These are phyloP conservation scores for Mortierella sp. DNA, from an alignment of 371 early-diverging fungal species.

Conservation along the genomic window DNA sequence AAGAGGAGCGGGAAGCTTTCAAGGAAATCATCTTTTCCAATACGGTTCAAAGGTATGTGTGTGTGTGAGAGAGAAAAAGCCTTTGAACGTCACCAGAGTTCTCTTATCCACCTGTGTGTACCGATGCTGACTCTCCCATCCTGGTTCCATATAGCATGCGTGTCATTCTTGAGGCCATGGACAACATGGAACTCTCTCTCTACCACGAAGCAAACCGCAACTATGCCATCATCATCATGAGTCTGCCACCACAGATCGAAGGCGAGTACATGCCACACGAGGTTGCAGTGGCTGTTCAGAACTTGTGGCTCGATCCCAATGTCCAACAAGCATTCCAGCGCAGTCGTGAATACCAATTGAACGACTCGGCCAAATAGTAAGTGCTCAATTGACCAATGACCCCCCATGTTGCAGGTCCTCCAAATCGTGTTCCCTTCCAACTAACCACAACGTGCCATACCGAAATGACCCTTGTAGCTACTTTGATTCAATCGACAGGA, in stretches of 20 bases:
- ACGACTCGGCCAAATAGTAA: conserved; percentile 91
- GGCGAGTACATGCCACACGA: conserved; percentile 82
- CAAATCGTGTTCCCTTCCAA: neutral
- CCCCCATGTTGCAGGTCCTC: too few species aligned
- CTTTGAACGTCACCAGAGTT: neutral
- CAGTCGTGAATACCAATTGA: conserved; percentile 93
- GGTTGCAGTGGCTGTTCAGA: conserved; percentile 78
- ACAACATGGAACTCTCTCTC: conserved; percentile 76
- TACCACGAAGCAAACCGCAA: conserved; percentile 69
- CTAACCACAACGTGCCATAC: neutral
- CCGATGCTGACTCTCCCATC: neutral
- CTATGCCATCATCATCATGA: conserved; percentile 77
- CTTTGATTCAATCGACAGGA: conserved; percentile 93
- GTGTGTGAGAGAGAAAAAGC: too few species aligned
- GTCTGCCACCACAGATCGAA: conserved; percentile 86
- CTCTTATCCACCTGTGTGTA: neutral
- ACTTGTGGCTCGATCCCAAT: conserved; percentile 87
- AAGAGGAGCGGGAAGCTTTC: conserved; percentile 88
- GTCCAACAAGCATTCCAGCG: conserved; percentile 85
- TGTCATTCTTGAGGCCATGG: conserved; percentile 95
- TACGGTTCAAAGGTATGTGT: conserved; percentile 87
- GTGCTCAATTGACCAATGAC: conserved; percentile 24
- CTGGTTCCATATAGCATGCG: conserved; percentile 69
- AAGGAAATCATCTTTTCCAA: conserved; percentile 95
- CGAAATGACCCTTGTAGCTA: conserved; percentile 59